Base-by-base conservation (phyloP, 2,329 filamentous ascomycete species). In the Pestalotiopsis sp. region DNA sequence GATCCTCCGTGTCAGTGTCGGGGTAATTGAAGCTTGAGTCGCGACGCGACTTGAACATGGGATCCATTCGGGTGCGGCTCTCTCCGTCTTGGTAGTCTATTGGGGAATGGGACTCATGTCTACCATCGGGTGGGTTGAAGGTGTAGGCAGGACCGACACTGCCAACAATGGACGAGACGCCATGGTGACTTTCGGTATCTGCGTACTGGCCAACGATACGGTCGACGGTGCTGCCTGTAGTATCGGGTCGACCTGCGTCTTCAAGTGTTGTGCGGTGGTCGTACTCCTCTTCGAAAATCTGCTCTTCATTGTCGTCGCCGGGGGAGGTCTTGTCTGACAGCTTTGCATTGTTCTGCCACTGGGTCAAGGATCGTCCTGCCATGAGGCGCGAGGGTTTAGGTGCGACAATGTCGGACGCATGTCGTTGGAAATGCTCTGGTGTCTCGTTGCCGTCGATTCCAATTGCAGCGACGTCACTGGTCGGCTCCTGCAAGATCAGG, bases 201-300 rank as follows among this genome's bases (percentile, higher is more conserved):
- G 74, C 70, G 69, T 80, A 79, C 61, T 80, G 75, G 2, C 73
- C 74, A 65, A 79, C 75, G 13, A 81, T 78, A 14, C 72, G 74
- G 20, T 77, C 77, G 3, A 80, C 75, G 0, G 78, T 80, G 58
- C 74, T 80, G 27, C 31, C n/a, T 3, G 59, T 38, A n/a, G 36
- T 62, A 9, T 59, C 57, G 17, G 57, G n/a, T 17, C 4, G 57
- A 13, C 27, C 57, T 59, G 20, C 5, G 27, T 62, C 59, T 3
- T 41, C 36, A 13, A 59, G 17, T 52, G 6, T 20, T 52, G 17
- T 52, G 45, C 23, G 57, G 9, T 59, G 9, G 12, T 36, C 57
- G 17, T 27, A 6, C 14, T 59, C 23, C 23, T 59, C 27, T 2
- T 20, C 14, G 57, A 11, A 59, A 17, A 17, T n/a, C 11, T 27